Evolutionary conservation across 257 asterid genomes (phyloP).

Genomic region (Perilla frutescens): DNA sequence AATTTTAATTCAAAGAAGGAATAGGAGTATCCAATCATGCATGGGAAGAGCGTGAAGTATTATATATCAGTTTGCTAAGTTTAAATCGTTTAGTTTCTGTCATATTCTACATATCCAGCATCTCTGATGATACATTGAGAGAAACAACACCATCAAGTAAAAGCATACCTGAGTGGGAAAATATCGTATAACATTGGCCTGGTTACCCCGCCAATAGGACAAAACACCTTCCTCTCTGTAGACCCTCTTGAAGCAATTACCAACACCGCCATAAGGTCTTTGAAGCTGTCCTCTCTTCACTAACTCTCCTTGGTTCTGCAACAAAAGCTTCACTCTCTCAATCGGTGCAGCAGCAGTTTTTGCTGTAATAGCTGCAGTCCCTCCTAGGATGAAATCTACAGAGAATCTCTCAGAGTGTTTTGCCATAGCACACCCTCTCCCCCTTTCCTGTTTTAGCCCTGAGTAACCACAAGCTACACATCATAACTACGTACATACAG

Average conservation of each 20-base stretch:
- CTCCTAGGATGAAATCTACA: conserved; percentile 78
- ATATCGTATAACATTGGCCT: conserved; percentile 93
- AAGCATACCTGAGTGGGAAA: conserved; percentile 87
- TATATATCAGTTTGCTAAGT: background rate
- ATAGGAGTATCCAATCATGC: background rate
- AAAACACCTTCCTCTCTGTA: conserved; percentile 74
- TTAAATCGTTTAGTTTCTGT: background rate
- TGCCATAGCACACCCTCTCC: conserved; percentile 56
- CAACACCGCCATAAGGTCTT: conserved; percentile 73
- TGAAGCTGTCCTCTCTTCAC: conserved; percentile 82
- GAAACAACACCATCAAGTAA: background rate
- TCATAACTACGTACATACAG: conserved; percentile 14
- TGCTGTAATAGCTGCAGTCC: conserved; percentile 77
- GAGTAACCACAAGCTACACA: conserved; percentile 30
- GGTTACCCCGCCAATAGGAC: conserved; percentile 97
- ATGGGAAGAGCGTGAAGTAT: background rate
- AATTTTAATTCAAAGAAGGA: background rate
- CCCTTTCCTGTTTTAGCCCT: conserved; percentile 51
- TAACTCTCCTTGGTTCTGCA: conserved; percentile 97
- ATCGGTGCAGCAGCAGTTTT: conserved; percentile 94
- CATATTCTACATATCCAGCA: conserved; percentile 1
- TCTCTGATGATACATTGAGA: background rate
- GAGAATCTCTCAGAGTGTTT: conserved; percentile 67
- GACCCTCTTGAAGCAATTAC: conserved; percentile 75
- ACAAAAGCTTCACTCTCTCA: conserved; percentile 94